These are phyloP conservation scores for Byssothecium circinans DNA, from an alignment of 2,329 filamentous ascomycete species.

Conservation along the genomic window DNA sequence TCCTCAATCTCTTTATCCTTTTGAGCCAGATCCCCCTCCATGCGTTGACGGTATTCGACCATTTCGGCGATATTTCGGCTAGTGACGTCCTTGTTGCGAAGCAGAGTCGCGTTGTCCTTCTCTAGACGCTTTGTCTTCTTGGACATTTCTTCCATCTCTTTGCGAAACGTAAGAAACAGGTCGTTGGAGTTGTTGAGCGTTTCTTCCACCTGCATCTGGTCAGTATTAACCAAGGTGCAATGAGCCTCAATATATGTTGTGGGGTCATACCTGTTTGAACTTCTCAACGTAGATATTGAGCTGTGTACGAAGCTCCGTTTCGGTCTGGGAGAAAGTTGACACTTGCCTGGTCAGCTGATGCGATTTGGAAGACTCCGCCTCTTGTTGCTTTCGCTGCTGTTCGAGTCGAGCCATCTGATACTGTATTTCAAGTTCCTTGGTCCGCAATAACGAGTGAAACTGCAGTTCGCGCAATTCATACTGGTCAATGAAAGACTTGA, in stretches of 20 bases:
- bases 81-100: constrained; percentile 89
- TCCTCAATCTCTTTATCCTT: constrained; percentile 76
- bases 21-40: constrained; percentile 72
- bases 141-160: constrained; percentile 99
- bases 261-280: constrained; percentile 85
- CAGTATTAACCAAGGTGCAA: constrained; percentile 48
- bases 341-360: constrained; percentile 88
- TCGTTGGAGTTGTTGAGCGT: constrained; percentile 98
- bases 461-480: constrained; percentile 95
- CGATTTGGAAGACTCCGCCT: constrained; percentile 76
- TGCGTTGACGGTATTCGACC: constrained; percentile 85
- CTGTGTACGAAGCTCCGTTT: constrained; percentile 89
- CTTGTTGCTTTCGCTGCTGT: constrained; percentile 84
- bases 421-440: constrained; percentile 94
- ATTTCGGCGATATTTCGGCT: constrained; percentile 95
- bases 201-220: constrained; percentile 83
- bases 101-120: constrained; percentile 90
- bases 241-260: constrained; percentile 22
- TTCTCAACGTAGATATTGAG: constrained; percentile 99
- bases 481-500: constrained; percentile 94
- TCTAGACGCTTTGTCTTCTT: constrained; percentile 97
- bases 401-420: constrained; percentile 87
- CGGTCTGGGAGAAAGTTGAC: constrained; percentile 92
- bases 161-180: constrained; percentile 91
- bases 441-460: constrained; percentile 87